These are phyloP conservation scores for Keqinozyma sinolaborantium DNA, from an alignment of 1,139 yeast genomes.

Conservation along the genomic window DNA sequence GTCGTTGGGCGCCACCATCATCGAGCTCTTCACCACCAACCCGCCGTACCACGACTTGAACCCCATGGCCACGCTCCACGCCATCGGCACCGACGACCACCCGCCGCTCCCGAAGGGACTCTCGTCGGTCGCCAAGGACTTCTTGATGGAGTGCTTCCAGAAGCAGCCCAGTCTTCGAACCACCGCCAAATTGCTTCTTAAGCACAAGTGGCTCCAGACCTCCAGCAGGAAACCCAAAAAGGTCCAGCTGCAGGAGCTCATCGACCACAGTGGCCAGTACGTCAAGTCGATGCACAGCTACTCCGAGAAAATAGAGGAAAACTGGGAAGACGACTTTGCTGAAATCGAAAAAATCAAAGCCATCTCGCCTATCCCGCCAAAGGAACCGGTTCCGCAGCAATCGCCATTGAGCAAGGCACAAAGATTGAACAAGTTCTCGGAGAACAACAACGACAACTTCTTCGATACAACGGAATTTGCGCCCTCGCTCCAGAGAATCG, in stretches of 20 bases:
- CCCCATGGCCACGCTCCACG: slow-evolving; percentile 88
- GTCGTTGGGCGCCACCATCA: slow-evolving; percentile 94
- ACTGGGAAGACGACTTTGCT: slow-evolving; percentile 34
- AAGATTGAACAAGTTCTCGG: slow-evolving; percentile 27
- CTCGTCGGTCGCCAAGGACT: slow-evolving; percentile 55
- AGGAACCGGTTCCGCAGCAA: too few species aligned
- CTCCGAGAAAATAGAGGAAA: slow-evolving; percentile 28
- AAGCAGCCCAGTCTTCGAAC: slow-evolving; percentile 63
- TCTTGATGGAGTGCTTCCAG: slow-evolving; percentile 73
- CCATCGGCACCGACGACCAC: slow-evolving; percentile 81
- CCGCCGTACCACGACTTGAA: slow-evolving; percentile 86
- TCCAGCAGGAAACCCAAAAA: slow-evolving; percentile 5
- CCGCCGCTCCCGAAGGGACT: slow-evolving; percentile 72
- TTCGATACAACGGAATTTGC: slow-evolving; percentile 5
- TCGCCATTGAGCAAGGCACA: slow-evolving; percentile 18
- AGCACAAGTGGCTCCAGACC: slow-evolving; percentile 57
- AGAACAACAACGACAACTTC: slow-evolving; percentile 16
- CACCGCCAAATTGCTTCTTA: slow-evolving; percentile 52
- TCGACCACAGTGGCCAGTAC: neutral
- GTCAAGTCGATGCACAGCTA: slow-evolving; percentile 21
- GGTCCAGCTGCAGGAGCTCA: slow-evolving; percentile 5
- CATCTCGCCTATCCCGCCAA: slow-evolving; percentile 1
- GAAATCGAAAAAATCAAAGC: slow-evolving; percentile 11
- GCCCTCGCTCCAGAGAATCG: slow-evolving; percentile 1
- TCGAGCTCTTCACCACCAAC: slow-evolving; percentile 78